Percentiles rank a stretch among this genome's conserved stretches.
phyloP scores from a whole-genome alignment of 2,329 filamentous ascomycete species.

The Epichloe sibirici region DNA sequence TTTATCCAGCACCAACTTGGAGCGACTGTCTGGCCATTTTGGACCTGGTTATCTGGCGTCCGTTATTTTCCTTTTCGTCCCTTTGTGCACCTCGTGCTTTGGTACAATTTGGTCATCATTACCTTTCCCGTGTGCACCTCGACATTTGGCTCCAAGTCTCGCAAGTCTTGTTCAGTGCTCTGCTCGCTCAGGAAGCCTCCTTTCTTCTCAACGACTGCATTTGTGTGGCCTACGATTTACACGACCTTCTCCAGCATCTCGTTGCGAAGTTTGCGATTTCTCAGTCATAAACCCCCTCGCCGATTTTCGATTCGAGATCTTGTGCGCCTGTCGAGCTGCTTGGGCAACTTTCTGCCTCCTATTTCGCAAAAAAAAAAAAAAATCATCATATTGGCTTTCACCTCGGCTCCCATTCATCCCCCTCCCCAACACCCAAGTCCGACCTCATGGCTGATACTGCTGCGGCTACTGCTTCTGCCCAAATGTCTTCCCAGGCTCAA shows the following conservation, averaged over 20 bases:
- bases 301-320: neutral
- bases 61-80: conserved; percentile 4
- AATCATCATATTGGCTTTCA: conserved; percentile 2
- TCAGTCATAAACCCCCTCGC: neutral
- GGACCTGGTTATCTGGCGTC: conserved; percentile 4
- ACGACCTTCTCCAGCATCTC: neutral
- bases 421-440: neutral
- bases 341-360: neutral
- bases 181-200: neutral
- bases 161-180: neutral
- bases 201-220: conserved; percentile 1
- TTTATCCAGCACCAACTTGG: conserved; percentile 4
- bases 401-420: neutral
- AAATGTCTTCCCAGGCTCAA: conserved; percentile 58
- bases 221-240: neutral
- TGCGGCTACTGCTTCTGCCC: conserved; percentile 46
- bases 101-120: conserved; percentile 2
- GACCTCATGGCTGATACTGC: conserved; percentile 65
- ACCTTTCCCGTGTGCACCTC: neutral
- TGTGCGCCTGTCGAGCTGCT: neutral
- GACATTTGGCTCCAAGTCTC: conserved; percentile 4
- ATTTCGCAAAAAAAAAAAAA: neutral
- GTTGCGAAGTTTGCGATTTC: neutral
- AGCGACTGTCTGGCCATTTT: conserved; percentile 5
- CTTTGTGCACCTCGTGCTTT: conserved; percentile 4